Percentiles rank a stretch among this genome's conserved stretches.
phyloP scores from a whole-genome alignment of 73 alveolate genomes.

The Paramecium tetraurelia region DNA sequence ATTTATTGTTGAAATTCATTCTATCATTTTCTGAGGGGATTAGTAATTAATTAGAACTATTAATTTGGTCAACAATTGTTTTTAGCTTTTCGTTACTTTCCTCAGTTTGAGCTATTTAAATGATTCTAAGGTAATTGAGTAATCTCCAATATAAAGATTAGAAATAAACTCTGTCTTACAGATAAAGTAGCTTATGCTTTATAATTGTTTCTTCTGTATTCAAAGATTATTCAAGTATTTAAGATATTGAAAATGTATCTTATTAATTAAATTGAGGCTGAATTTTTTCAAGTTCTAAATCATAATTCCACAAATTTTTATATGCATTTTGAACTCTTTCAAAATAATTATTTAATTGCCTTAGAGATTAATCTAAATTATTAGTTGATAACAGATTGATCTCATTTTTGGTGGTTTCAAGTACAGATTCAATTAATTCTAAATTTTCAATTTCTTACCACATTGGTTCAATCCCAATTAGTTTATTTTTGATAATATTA shows the following conservation, averaged over 20 bases:
- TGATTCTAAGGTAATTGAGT: neutral
- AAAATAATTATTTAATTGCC: neutral
- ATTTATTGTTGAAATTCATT: neutral
- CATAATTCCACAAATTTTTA: neutral
- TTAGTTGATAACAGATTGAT: neutral
- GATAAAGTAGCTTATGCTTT: neutral
- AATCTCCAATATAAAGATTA: conserved; percentile 18
- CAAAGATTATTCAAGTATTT: neutral
- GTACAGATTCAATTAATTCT: neutral
- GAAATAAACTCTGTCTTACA: neutral
- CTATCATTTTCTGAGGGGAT: neutral
- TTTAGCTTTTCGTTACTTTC: neutral
- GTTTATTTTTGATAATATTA: neutral
- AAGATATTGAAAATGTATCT: neutral
- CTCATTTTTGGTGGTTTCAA: neutral
- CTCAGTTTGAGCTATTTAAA: neutral
- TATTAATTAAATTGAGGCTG: neutral
- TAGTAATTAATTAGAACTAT: neutral
- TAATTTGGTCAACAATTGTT: neutral
- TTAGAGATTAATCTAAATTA: neutral
- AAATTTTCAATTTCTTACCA: neutral
- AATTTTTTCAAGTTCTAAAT: neutral
- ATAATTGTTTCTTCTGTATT: neutral
- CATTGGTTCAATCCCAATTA: neutral
- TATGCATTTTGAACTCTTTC: neutral